Evolutionary conservation across 1,284 basidiomycete species (phyloP), one percentile per base, ranked within the genome.

Genomic region (Leccinum insolens): DNA sequence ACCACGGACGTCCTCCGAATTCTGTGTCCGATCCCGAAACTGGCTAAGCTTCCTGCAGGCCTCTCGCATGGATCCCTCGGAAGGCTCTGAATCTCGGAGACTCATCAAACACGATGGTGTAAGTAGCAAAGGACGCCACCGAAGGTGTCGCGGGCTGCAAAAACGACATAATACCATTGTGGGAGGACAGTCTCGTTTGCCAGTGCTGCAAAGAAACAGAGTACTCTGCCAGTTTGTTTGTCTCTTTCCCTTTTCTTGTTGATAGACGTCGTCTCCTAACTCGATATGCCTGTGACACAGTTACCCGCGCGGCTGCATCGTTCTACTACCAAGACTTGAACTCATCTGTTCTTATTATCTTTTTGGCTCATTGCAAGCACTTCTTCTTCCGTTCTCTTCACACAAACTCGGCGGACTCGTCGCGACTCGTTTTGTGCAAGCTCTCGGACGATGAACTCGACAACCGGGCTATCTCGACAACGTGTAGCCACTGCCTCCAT

Each of bases 401-500:
- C 58, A 17, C 28, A 31, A 46, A 59, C 62, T 59, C 20, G 57
- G 12, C 44, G 49, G 58, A 25, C 63, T 61, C 20, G 57, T 15
- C 20, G 62, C 58, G 55, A 55, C 68, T 52, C 41, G 61, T 67
- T 76, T 69, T 76, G 70, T 78, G 72, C 74, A 71, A 69, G n/a
- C 60, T 64, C 44, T 62, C 25, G 68, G 73, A 74, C 76, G 62
- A 83, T 84, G 83, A 80, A 72, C 71, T 77, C 83, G 15, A 71
- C 79, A 61, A 80, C 80, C 64, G 86, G 86, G 61, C 83, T 88
- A 69, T 86, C 85, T 64, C 82, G 87, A 68, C 82, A 86, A 69
- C 85, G 87, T 62, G 85, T 87, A 15, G 78, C 77, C 65, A 83
- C 79, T 55, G 80, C 79, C 37, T 80, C 83, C 12, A 71, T 75